Conservation (phyloP, 2,329 filamentous ascomycete genomes). For the Aspergillus pseudoglaucus region DNA sequence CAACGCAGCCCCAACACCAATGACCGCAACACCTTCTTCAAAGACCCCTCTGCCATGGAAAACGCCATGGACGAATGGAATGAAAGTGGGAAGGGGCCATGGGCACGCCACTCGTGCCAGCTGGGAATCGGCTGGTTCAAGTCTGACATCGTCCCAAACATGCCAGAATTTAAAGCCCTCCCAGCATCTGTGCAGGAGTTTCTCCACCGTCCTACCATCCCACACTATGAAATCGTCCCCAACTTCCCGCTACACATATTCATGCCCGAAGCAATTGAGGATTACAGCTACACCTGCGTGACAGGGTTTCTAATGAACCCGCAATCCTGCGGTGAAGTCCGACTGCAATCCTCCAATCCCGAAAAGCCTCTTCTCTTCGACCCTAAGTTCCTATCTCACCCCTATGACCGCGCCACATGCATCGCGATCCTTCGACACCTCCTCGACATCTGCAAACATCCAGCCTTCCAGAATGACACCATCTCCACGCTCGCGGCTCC, state of each 20-base stretch:
- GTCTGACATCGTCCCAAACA: constrained; percentile 33
- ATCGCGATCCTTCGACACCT: constrained; percentile 46
- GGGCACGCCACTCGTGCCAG: constrained; percentile 25
- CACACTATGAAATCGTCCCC: constrained; percentile 51
- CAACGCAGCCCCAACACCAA: constrained; percentile 38
- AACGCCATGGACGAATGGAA: constrained; percentile 46
- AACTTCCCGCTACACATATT: constrained; percentile 41
- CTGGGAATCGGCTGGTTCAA: constrained; percentile 37
- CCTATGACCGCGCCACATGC: constrained; percentile 49
- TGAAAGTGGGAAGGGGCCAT: constrained; percentile 34
- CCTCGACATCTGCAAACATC: constrained; percentile 37
- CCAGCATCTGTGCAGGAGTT: constrained; percentile 39
- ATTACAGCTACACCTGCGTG: constrained; percentile 40
- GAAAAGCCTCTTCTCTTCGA: constrained; percentile 47
- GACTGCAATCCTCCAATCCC: constrained; percentile 49
- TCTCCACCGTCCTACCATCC: constrained; percentile 46
- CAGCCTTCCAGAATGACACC: constrained; percentile 41
- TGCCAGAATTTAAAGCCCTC: constrained; percentile 47
- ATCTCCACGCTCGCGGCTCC: constrained; percentile 40
- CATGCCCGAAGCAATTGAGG: constrained; percentile 32
- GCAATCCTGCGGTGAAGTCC: constrained; percentile 47
- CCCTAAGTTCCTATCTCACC: constrained; percentile 47
- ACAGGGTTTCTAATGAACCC: constrained; percentile 49
- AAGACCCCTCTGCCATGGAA: constrained; percentile 36
- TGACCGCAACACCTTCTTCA: constrained; percentile 43